Evolutionary conservation across 2,329 filamentous ascomycete species (phyloP).

Genomic region (Leptographium lundbergii): DNA sequence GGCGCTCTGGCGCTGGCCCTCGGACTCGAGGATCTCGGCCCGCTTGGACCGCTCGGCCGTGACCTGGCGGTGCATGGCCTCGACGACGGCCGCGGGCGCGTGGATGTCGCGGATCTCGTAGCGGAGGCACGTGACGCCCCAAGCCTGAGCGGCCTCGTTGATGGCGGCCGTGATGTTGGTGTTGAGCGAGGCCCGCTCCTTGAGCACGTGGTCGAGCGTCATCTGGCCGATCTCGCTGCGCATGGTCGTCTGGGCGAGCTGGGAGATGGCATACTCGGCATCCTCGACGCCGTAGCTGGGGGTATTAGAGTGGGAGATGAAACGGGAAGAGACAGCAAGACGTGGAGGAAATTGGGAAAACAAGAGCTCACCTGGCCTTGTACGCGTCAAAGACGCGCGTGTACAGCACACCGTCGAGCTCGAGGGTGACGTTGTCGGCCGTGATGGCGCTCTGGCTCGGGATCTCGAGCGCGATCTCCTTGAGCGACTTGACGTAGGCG

Average conservation of each 20-base stretch:
- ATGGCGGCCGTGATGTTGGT: slow-evolving; percentile 98
- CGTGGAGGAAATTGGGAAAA: background rate
- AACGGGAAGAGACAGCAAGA: background rate
- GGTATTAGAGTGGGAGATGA: background rate
- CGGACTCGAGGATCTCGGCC: slow-evolving; percentile 92
- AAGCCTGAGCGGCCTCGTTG: slow-evolving; percentile 93
- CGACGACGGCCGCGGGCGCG: slow-evolving; percentile 82
- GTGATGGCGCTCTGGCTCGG: slow-evolving; percentile 96
- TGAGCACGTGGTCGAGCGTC: slow-evolving; percentile 91
- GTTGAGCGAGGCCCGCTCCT: slow-evolving; percentile 92
- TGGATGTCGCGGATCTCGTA: slow-evolving; percentile 99
- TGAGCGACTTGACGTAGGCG: slow-evolving; percentile 94
- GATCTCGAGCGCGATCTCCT: slow-evolving; percentile 93
- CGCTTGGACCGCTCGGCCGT: slow-evolving; percentile 95
- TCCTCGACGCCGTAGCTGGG: slow-evolving; percentile 91
- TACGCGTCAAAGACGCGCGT: slow-evolving; percentile 96
- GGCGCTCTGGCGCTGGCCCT: slow-evolving; percentile 90
- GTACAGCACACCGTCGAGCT: slow-evolving; percentile 90
- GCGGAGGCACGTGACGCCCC: slow-evolving; percentile 89
- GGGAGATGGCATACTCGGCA: slow-evolving; percentile 95
- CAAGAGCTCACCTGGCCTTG: slow-evolving; percentile 67
- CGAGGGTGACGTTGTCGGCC: slow-evolving; percentile 93
- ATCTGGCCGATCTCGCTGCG: slow-evolving; percentile 95
- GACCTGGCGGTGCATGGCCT: slow-evolving; percentile 96
- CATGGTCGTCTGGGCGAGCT: slow-evolving; percentile 98